phyloP scores from a whole-genome alignment of 1,284 basidiomycete species.

The Tilletia walkeri region DNA sequence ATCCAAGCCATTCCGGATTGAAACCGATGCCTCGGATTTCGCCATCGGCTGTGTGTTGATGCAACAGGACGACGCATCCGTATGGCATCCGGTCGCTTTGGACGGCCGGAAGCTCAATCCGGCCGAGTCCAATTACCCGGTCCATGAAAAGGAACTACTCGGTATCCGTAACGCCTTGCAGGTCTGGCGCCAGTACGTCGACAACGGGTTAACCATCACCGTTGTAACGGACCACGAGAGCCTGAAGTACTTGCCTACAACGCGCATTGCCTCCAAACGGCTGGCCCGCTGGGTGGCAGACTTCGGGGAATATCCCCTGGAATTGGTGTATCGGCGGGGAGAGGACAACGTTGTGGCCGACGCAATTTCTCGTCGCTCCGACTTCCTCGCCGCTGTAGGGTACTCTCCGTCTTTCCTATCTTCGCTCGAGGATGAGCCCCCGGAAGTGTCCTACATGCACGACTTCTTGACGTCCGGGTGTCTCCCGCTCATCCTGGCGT shows the following conservation, averaged over 20 bases:
- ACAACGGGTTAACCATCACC: neutral
- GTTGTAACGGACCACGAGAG: slow-evolving; percentile 17
- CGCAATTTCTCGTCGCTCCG: slow-evolving; percentile 12
- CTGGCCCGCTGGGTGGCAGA: slow-evolving; percentile 8
- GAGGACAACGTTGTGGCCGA: slow-evolving; percentile 6
- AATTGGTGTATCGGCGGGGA: slow-evolving; percentile 8
- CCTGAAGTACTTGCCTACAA: slow-evolving; percentile 4
- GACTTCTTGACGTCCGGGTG: neutral
- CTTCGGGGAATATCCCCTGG: slow-evolving; percentile 8
- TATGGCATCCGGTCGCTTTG: slow-evolving; percentile 5
- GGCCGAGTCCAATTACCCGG: slow-evolving; percentile 13
- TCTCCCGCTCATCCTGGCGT: neutral
- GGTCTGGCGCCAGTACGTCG: slow-evolving; percentile 11
- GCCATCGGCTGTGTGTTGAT: slow-evolving; percentile 9
- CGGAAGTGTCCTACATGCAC: neutral
- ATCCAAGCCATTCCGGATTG: neutral
- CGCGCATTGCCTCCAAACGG: neutral
- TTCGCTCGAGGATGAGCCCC: neutral
- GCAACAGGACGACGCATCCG: neutral
- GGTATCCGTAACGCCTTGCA: slow-evolving; percentile 11
- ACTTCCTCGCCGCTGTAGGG: neutral
- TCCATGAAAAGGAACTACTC: slow-evolving; percentile 17
- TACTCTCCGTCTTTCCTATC: neutral
- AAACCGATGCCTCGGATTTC: slow-evolving; percentile 14
- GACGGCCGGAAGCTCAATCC: slow-evolving; percentile 4